Percentiles rank a stretch among this genome's conserved stretches.
Conservation (phyloP, 2,329 filamentous ascomycete species). For the Sporothrix schenckii region DNA sequence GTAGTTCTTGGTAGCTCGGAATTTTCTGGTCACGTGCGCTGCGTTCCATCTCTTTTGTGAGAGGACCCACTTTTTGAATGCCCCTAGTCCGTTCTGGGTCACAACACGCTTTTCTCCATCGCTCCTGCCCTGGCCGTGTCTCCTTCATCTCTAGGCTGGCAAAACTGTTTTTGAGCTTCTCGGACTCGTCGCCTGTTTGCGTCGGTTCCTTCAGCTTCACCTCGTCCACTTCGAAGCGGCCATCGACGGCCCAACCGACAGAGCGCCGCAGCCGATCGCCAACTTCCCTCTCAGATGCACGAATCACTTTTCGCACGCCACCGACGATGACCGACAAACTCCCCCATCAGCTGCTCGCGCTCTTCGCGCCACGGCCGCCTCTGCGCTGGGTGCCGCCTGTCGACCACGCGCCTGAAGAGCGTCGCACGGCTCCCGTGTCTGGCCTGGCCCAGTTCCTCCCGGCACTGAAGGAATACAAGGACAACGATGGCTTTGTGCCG, state of each 20-base stretch:
- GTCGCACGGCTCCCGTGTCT: constrained; percentile 71
- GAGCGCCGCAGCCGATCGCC: background rate
- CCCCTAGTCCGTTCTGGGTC: constrained; percentile 1
- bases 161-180: constrained; percentile 23
- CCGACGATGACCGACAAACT: constrained; percentile 88
- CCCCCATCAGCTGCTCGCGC: constrained; percentile 85
- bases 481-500: constrained; percentile 73
- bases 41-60: background rate
- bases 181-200: background rate
- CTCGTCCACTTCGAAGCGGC: background rate
- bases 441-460: constrained; percentile 76
- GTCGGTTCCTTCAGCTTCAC: constrained; percentile 8
- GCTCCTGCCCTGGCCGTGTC: constrained; percentile 22
- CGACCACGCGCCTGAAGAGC: constrained; percentile 81
- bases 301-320: background rate
- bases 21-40: constrained; percentile 25
- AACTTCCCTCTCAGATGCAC: background rate
- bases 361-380: constrained; percentile 92
- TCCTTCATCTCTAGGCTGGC: constrained; percentile 26
- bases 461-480: constrained; percentile 74
- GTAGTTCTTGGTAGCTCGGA: background rate
- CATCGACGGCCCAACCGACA: constrained; percentile 16
- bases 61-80: background rate
- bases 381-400: constrained; percentile 83
- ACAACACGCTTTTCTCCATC: constrained; percentile 21